phyloP scores from a whole-genome alignment of 2,329 filamentous ascomycete genomes.

The Colletotrichum tropicale region DNA sequence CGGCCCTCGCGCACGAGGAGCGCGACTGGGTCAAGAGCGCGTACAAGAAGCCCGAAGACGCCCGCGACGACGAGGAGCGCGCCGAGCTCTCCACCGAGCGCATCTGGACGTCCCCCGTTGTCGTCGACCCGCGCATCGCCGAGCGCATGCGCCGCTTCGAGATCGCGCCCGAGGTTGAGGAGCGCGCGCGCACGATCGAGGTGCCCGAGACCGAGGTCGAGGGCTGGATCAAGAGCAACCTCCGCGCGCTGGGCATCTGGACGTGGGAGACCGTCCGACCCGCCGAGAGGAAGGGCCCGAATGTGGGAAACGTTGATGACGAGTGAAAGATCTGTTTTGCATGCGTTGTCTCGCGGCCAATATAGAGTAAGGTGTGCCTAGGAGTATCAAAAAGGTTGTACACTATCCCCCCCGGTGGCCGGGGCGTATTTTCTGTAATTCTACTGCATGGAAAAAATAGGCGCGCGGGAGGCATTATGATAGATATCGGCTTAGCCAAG shows the following conservation, averaged over 20 bases:
- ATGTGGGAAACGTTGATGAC: slow-evolving; percentile 44
- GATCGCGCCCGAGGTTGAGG: slow-evolving; percentile 72
- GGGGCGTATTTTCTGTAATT: slow-evolving; percentile 7
- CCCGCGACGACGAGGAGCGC: slow-evolving; percentile 39
- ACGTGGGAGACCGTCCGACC: slow-evolving; percentile 41
- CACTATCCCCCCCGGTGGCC: background rate
- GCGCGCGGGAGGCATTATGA: slow-evolving; percentile 4
- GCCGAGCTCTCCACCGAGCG: slow-evolving; percentile 59
- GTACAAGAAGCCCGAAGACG: slow-evolving; percentile 59
- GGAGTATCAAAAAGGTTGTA: background rate
- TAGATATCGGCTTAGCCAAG: background rate
- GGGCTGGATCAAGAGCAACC: slow-evolving; percentile 68
- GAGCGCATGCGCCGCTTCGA: slow-evolving; percentile 82
- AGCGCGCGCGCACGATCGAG: slow-evolving; percentile 64
- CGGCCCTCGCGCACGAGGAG: slow-evolving; percentile 73
- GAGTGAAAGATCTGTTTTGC: background rate
- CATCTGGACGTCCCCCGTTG: slow-evolving; percentile 77
- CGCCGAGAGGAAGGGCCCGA: slow-evolving; percentile 42
- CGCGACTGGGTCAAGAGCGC: slow-evolving; percentile 84
- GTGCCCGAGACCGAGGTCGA: slow-evolving; percentile 72
- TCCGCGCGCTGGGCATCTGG: slow-evolving; percentile 60
- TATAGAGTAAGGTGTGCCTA: background rate
- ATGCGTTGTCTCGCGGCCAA: background rate
- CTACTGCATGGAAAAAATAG: slow-evolving; percentile 5
- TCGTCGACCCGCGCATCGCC: slow-evolving; percentile 77